Base-by-base conservation (phyloP, 768 basidiomycete genomes). In the Collybiopsis luxurians region DNA sequence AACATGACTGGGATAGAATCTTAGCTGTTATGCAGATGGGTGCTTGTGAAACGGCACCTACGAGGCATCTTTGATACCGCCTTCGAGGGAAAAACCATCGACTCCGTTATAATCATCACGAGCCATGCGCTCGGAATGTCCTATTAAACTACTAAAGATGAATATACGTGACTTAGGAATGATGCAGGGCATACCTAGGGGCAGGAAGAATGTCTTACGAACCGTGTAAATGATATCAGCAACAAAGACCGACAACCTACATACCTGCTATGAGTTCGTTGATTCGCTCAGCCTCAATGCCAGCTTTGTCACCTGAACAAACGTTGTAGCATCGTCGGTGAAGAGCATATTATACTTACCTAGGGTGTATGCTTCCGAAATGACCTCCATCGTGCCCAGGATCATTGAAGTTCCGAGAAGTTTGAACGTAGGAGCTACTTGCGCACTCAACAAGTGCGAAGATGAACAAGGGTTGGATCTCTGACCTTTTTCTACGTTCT, bases 1-100 rank as follows among this genome's bases (percentile, higher is more conserved):
- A 53, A 94, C 85, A 66, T 89, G 87, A 26, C 83, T 83, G 58
- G n/a, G 11, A 30, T 31, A 24, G 50, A 19, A 34, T 6, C 12
- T 12, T 28, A 31, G 12, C 26, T 28, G 19, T 17, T n/a, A n/a
- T n/a, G n/a, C n/a, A 38, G 19, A 23, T 34, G 28, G 19, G 5
- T 17, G 39, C 26, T 39, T 57, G 38, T 11, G 30, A 43, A 21
- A 11, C 21, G 2, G 5, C 28, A 74, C 80, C 44, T 65, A 86
- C 79, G 80, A 71, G 0, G 90, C 87, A 65, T 95, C 93, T 65
- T 93, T 93, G 64, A 96, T 84, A 17, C 92, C 94, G n/a, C 90
- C 90, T 45, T 90, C 86, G 48, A 95, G 82, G 12, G 85, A 74
- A 67, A 96, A 95, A 13, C 92, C 94, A 17, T 72, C 74, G 9